Evolutionary conservation across 1,139 yeast species (phyloP).

Genomic region (Lizanozyma gosingica): DNA sequence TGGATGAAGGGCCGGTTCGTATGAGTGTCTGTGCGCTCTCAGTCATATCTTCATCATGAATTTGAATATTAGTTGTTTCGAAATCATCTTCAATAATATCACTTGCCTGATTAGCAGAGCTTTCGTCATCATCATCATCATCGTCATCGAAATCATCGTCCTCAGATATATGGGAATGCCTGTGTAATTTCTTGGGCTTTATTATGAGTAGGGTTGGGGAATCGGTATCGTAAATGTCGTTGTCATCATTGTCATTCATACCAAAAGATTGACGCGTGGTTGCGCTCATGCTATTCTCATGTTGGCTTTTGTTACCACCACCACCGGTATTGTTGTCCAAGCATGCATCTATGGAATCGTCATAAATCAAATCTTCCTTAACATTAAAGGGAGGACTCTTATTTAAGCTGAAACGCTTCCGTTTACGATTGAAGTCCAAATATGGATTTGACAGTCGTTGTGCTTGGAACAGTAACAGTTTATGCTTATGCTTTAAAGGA

Average conservation of each 20-base stretch:
- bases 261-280: constrained; percentile 3
- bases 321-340: constrained; percentile 5
- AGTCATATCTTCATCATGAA: constrained; percentile 11
- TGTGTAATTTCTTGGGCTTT: constrained; percentile 1
- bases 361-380: constrained; percentile 19
- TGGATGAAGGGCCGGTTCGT: constrained; percentile 15
- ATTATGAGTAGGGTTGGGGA: constrained; percentile 1
- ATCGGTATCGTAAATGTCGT: constrained; percentile 3
- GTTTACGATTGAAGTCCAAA: neutral
- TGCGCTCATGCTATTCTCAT: constrained; percentile 4
- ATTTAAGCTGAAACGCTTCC: constrained; percentile 11
- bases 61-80: constrained; percentile 18
- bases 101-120: constrained; percentile 16
- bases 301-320: constrained; percentile 1
- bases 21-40: constrained; percentile 13
- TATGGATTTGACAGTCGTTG: neutral
- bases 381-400: constrained; percentile 39
- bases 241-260: constrained; percentile 5
- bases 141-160: constrained; percentile 9
- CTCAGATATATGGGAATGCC: constrained; percentile 4
- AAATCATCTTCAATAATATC: constrained; percentile 16
- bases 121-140: constrained; percentile 11
- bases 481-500: neutral
- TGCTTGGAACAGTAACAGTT: neutral
- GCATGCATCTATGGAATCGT: constrained; percentile 19